Percentiles rank a stretch among this genome's conserved stretches.
phyloP scores from a whole-genome alignment of 805 yeast genomes.

The Ogataea populi-albae region DNA sequence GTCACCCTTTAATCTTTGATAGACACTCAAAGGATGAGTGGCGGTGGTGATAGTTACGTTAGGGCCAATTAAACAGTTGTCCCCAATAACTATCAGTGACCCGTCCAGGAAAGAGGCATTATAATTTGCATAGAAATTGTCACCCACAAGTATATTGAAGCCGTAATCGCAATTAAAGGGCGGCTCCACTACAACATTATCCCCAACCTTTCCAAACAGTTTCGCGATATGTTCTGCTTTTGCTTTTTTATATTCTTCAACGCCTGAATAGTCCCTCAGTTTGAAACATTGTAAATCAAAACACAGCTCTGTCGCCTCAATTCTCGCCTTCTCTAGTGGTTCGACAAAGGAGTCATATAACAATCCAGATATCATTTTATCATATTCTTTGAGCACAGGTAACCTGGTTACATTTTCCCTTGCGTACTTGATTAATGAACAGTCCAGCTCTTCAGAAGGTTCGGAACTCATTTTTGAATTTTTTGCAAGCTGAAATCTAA shows the following conservation, averaged over 20 bases:
- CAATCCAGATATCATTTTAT: slow-evolving; percentile 53
- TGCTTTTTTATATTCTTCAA: slow-evolving; percentile 32
- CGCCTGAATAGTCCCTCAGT: slow-evolving; percentile 16
- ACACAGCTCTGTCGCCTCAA: slow-evolving; percentile 35
- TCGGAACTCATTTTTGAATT: neutral
- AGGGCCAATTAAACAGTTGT: slow-evolving; percentile 61
- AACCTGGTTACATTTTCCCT: slow-evolving; percentile 15
- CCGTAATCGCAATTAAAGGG: slow-evolving; percentile 70
- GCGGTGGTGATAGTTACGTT: slow-evolving; percentile 59
- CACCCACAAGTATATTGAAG: slow-evolving; percentile 54
- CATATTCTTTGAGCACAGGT: slow-evolving; percentile 41
- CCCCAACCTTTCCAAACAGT: slow-evolving; percentile 49
- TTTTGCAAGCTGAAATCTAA: too few relatives aligned
- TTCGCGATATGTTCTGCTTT: slow-evolving; percentile 35
- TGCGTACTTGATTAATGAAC: slow-evolving; percentile 20
- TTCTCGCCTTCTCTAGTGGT: slow-evolving; percentile 33
- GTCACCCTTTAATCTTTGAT: slow-evolving; percentile 38
- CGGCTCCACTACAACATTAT: slow-evolving; percentile 38
- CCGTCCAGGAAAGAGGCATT: slow-evolving; percentile 56
- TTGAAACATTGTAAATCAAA: slow-evolving; percentile 5
- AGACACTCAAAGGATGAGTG: slow-evolving; percentile 58
- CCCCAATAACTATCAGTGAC: slow-evolving; percentile 58
- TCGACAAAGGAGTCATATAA: slow-evolving; percentile 35
- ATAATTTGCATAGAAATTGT: slow-evolving; percentile 59
- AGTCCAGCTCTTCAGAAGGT: slow-evolving; percentile 2